Evolutionary conservation across 2,329 filamentous ascomycete genomes (phyloP), one percentile per base, ranked within the genome.

Genomic region (Epicoccum nigrum): DNA sequence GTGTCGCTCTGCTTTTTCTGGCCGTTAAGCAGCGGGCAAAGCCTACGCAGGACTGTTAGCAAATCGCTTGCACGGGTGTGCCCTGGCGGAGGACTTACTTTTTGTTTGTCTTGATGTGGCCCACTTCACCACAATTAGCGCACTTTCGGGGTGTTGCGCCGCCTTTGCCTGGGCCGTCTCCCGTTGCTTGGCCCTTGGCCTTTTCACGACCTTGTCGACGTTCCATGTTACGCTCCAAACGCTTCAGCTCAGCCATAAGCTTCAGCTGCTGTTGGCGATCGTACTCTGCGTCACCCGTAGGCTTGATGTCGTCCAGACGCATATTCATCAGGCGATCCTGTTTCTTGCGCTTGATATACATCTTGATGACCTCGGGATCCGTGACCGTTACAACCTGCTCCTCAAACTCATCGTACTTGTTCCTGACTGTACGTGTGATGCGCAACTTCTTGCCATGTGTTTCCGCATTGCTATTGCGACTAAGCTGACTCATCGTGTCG

Each of bases 61-160:
- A 44, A 54, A 15, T 9, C 21, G 7, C 4, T 19, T 31, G n/a
- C n/a, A 35, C 28, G 23, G 43, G 45, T 31, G 31, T 39, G 32
- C n/a, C n/a, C n/a, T n/a, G 17, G 20, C 21, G 28, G 25, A 48
- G 27, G n/a, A 40, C 62, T 41, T 54, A 94, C 91, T 97, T 97
- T 79, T 97, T 96, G 80, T 97, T 97, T 39, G 93, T 97, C 77
- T 97, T 97, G 80, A 99, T 99, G 70, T 99, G 94, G 25, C 94
- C 94, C 46, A 96, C 89, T 73, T 94, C 89, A 42, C 94, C 94
- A 76, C 94, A 99, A 74, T 97, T 97, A 61, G 94, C 94, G 77
- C 94, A 99, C 78, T 97, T 97, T 65, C 95, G 84, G 48, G 82
- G 81, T 9, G 85, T 87, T 35, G 80, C 80, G 28, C 78, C 80